Percentiles rank a stretch among this genome's conserved stretches.
Evolutionary conservation across 2,329 filamentous ascomycete species (phyloP).

Genomic region (Orbilia ellipsospora): DNA sequence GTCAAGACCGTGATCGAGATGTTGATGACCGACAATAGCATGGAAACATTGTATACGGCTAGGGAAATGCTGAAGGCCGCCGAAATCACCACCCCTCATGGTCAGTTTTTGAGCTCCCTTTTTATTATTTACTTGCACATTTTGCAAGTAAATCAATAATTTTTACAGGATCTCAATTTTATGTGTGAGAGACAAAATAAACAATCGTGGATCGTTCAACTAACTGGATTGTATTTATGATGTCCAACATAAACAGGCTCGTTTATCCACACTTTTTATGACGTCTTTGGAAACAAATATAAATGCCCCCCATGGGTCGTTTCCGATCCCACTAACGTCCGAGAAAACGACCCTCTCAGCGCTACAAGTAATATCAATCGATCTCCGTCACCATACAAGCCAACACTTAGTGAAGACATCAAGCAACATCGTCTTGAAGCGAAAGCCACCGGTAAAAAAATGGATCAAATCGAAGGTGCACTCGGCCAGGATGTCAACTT

Average conservation of each 20-base stretch:
- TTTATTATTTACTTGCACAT: not conserved
- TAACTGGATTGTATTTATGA: too few species aligned
- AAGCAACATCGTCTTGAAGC: conserved; percentile 14
- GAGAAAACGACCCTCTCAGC: not conserved
- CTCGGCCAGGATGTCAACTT: not conserved
- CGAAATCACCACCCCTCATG: conserved; percentile 41
- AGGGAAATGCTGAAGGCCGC: conserved; percentile 40
- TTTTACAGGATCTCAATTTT: not conserved
- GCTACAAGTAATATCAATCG: not conserved
- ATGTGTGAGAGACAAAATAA: too few species aligned
- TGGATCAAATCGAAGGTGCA: not conserved
- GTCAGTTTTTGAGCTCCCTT: not conserved
- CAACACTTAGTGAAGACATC: not conserved
- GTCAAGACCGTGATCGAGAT: conserved; percentile 30
- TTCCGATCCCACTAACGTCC: conserved; percentile 36
- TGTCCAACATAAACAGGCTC: too few species aligned
- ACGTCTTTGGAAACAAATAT: conserved; percentile 40
- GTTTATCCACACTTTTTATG: conserved; percentile 8
- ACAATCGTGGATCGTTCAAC: too few species aligned
- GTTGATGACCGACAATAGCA: conserved; percentile 23
- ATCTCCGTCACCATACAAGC: conserved; percentile 5
- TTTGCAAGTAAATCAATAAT: not conserved
- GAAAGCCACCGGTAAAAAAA: conserved; percentile 4
- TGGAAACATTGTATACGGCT: conserved; percentile 16
- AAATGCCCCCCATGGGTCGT: conserved; percentile 27